phyloP scores from a whole-genome alignment of 768 basidiomycete genomes.

The Postia placenta region DNA sequence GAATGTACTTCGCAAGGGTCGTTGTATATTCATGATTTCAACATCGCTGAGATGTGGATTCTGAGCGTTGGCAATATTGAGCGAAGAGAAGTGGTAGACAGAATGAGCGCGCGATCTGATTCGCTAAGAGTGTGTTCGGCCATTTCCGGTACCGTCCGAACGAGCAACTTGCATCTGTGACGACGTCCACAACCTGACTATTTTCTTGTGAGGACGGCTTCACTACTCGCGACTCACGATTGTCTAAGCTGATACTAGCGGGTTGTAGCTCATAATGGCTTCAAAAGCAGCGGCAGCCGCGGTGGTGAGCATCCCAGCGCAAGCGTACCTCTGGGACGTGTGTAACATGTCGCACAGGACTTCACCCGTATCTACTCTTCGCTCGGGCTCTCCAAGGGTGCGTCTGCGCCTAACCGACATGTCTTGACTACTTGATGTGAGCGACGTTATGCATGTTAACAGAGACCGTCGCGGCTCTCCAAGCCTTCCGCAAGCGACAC shows the following conservation, averaged over 20 bases:
- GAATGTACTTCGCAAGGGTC: too few species aligned
- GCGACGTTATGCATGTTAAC: constrained; percentile 10
- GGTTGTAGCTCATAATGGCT: constrained; percentile 42
- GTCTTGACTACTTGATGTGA: not conserved
- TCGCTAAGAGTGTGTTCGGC: too few species aligned
- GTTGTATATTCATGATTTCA: too few species aligned
- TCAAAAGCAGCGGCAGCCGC: constrained; percentile 66
- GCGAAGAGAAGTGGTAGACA: too few species aligned
- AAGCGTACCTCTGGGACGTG: constrained; percentile 5
- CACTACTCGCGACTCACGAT: not conserved
- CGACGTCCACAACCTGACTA: not conserved
- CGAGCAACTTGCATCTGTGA: not conserved
- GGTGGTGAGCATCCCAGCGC: constrained; percentile 31
- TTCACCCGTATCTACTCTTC: constrained; percentile 79
- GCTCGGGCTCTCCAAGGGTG: constrained; percentile 83
- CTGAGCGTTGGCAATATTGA: not conserved
- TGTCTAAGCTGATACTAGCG: not conserved
- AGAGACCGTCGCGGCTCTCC: constrained; percentile 89
- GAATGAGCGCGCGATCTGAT: too few species aligned
- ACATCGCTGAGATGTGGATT: too few species aligned
- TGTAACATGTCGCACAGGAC: constrained; percentile 43
- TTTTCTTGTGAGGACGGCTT: not conserved
- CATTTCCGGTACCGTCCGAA: not conserved
- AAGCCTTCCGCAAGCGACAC: constrained; percentile 96
- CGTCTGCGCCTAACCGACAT: too few species aligned